Base-by-base conservation (phyloP, 2,329 filamentous ascomycete genomes). In the Botrytis byssoidea region DNA sequence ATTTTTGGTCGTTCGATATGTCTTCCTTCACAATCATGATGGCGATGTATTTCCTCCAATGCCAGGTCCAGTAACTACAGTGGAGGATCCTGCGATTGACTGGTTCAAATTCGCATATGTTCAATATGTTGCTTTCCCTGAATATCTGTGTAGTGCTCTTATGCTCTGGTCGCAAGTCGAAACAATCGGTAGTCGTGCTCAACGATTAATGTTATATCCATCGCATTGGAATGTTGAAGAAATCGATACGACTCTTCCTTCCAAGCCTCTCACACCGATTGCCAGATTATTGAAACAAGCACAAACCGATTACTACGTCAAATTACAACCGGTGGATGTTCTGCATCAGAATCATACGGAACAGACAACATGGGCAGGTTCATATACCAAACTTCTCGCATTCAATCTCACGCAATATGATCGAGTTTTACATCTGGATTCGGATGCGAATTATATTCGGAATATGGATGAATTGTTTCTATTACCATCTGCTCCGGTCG, bases 381-480 rank as follows among this genome's bases (percentile, higher is more conserved):
- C 76, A 5, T 79, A 76, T 71, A 78, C 76, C 46, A 80, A 79
- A 63, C 74, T 80, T 8, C 72, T 80, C 40, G 77, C 78, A 16
- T 80, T 80, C 75, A 79, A 79, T 46, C 77, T 80, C 67, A 80
- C 78, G 10, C 70, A 77, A 37, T 79, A 74, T 71, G 71, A 75
- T 46, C 79, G 79, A 18, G 76, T 80, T 1, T 61, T 80, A 1
- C 74, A 73, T 32, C 66, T 80, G 8, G 77, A 79, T 65, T 76
- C 78, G 1, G 79, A 76, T 66, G 77, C 78, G 2, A 22, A 77
- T 0, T 66, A 78, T 18, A 74, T 75, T 44, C 70, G 74, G 29
- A 80, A 80, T 59, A 75, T 80, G 40, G 79, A 80, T 68, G 75
- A 77, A 16, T 42, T 80, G 3, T 80, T 80, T 74, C 74, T 80